Evolutionary conservation across 768 basidiomycete species (phyloP).

Genomic region (Lactarius vividus): DNA sequence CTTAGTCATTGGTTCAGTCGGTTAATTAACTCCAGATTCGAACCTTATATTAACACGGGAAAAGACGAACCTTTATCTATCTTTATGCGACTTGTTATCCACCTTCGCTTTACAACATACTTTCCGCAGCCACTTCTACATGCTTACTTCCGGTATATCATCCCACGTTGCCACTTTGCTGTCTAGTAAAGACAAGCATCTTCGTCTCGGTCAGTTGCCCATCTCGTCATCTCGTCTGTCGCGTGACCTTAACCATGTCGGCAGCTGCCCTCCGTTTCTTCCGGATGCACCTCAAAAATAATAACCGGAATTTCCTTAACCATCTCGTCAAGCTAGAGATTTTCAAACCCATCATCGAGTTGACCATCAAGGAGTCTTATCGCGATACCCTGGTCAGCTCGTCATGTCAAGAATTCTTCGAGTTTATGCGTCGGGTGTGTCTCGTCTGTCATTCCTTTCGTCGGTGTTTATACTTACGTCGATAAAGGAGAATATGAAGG

Average conservation of each 20-base stretch:
- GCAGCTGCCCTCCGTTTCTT: constrained; percentile 91
- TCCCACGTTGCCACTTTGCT: constrained; percentile 73
- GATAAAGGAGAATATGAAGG: constrained; percentile 80
- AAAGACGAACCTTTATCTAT: constrained; percentile 78
- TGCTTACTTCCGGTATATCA: constrained; percentile 78
- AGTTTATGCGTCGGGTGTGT: constrained; percentile 80
- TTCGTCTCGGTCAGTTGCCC: constrained; percentile 73
- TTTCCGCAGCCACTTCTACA: constrained; percentile 88
- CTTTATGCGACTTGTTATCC: constrained; percentile 88
- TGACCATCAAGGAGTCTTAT: constrained; percentile 77
- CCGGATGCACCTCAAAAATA: constrained; percentile 76
- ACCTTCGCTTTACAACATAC: constrained; percentile 86
- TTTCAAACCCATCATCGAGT: constrained; percentile 76
- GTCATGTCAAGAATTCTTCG: constrained; percentile 95
- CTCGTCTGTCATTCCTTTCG: background rate
- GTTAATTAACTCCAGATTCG: constrained; percentile 41
- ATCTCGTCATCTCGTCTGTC: constrained; percentile 26
- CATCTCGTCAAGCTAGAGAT: constrained; percentile 85
- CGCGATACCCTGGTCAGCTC: constrained; percentile 92
- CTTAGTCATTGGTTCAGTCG: constrained; percentile 1
- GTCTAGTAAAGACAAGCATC: constrained; percentile 83
- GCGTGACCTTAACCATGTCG: constrained; percentile 8
- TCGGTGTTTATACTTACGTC: constrained; percentile 16
- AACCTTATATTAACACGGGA: constrained; percentile 62
- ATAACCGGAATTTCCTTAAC: constrained; percentile 69